These are phyloP conservation scores for Eucalyptus regnans DNA, from an alignment of 345 rosid species.

Conservation along the genomic window DNA sequence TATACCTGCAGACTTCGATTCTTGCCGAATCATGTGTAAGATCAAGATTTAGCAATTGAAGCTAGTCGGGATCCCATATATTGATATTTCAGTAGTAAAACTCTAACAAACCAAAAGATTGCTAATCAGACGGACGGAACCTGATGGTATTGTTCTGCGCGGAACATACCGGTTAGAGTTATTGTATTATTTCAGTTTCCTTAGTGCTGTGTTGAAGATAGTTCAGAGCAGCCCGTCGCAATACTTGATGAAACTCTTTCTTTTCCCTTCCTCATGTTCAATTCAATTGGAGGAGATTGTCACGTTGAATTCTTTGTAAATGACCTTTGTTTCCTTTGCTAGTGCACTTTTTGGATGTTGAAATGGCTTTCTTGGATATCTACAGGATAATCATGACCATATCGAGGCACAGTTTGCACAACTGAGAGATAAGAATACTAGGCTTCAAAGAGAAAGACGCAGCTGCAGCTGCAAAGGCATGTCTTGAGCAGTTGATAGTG, in stretches of 20 bases:
- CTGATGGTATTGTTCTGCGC: background rate
- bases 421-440: background rate
- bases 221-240: background rate
- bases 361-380: background rate
- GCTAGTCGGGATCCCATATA: background rate
- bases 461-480: background rate
- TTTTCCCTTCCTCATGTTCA: background rate
- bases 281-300: background rate
- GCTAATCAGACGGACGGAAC: background rate
- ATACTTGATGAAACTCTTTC: background rate
- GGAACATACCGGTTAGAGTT: background rate
- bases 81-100: background rate
- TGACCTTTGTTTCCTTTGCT: background rate
- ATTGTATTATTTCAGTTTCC: background rate
- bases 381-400: background rate
- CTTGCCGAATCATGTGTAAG: background rate
- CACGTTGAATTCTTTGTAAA: background rate
- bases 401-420: background rate
- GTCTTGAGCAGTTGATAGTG: background rate
- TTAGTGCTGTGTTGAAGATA: background rate
- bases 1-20: background rate
- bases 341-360: background rate
- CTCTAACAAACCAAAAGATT: background rate
- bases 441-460: background rate
- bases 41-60: background rate